Conservation (phyloP, 352 stramenopile genomes). For the Pythium vanterpoolii region DNA sequence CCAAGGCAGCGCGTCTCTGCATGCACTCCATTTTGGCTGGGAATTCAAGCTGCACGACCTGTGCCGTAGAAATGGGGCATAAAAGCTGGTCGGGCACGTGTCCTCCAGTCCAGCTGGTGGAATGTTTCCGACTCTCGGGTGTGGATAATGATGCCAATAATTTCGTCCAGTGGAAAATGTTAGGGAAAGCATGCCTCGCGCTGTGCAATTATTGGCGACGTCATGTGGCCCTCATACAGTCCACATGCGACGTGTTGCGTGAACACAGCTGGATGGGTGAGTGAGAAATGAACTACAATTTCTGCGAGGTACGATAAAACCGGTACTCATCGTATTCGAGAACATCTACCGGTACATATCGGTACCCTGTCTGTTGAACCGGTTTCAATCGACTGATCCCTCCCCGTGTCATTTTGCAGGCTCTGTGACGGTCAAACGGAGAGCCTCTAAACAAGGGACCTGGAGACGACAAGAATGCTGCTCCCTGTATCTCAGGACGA, state of each 20-base stretch:
- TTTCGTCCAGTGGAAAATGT: too few relatives aligned
- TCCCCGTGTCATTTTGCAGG: constrained; percentile 11
- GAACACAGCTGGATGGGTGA: constrained; percentile 8
- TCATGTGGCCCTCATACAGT: not conserved
- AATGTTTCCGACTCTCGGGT: too few relatives aligned
- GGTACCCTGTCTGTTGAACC: not conserved
- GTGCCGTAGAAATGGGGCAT: too few relatives aligned
- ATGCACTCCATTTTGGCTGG: too few relatives aligned
- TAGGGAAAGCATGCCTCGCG: too few relatives aligned
- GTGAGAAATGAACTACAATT: not conserved
- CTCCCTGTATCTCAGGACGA: constrained; percentile 25
- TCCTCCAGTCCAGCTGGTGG: too few relatives aligned
- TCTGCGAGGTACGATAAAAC: not conserved
- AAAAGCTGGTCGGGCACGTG: too few relatives aligned
- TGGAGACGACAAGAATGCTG: constrained; percentile 12
- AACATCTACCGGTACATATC: not conserved
- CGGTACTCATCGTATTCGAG: not conserved
- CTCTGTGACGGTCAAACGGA: not conserved
- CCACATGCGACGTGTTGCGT: not conserved
- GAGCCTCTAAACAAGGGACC: not conserved
- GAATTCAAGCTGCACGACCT: too few relatives aligned
- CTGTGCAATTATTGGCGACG: not conserved
- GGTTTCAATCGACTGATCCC: not conserved
- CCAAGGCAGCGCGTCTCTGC: not conserved
- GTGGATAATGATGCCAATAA: too few relatives aligned